These are phyloP conservation scores for Cordyceps militaris DNA, from an alignment of 2,329 filamentous ascomycete genomes.

Conservation along the genomic window DNA sequence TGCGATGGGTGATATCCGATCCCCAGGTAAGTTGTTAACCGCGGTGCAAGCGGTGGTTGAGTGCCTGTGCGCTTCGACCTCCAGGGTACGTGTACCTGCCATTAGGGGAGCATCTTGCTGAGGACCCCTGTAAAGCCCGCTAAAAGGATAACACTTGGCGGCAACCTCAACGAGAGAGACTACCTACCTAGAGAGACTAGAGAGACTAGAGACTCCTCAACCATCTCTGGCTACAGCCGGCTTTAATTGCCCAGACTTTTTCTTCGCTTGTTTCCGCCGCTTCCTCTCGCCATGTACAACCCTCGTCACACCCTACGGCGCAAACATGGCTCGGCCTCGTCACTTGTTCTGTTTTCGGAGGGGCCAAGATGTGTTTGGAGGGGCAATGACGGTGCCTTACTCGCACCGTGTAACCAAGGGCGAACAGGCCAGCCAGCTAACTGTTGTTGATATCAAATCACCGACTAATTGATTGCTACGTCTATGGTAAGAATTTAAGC, in stretches of 20 bases:
- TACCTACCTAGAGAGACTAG: too few species aligned
- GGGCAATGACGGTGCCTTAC: neutral
- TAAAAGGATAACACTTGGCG: too few species aligned
- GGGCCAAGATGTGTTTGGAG: neutral
- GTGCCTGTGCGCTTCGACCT: too few species aligned
- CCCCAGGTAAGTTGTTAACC: too few species aligned
- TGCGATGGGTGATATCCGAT: too few species aligned
- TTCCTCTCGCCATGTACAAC: neutral
- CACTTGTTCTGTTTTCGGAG: constrained; percentile 12
- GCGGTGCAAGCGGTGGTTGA: too few species aligned
- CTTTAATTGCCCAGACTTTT: neutral
- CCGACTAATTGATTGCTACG: neutral
- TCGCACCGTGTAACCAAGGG: too few species aligned
- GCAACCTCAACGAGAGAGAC: too few species aligned
- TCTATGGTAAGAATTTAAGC: neutral
- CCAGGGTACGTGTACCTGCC: neutral
- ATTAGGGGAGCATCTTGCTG: neutral
- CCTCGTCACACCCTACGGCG: neutral
- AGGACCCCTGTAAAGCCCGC: neutral
- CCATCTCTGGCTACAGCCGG: neutral
- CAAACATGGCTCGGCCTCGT: neutral
- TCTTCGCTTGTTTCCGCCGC: neutral
- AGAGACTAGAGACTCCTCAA: too few species aligned
- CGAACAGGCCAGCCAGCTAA: neutral
- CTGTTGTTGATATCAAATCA: neutral